A percentile compares a stretch with the other conserved stretches of the same genome.
Conservation (phyloP, 768 basidiomycete species). For the Ramaria sp. region DNA sequence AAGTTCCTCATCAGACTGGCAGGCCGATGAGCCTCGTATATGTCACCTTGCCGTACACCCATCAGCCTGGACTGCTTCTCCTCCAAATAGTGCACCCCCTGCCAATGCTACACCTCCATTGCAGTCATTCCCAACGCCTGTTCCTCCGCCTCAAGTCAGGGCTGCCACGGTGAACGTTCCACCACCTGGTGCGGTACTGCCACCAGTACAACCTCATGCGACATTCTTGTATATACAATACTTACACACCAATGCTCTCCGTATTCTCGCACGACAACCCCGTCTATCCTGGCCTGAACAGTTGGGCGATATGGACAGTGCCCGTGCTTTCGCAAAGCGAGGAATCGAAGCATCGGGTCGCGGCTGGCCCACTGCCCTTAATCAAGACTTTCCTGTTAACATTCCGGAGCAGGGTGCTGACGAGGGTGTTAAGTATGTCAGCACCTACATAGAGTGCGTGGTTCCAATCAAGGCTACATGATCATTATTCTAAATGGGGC, state of each 20-base stretch:
- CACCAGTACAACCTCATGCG: conserved; percentile 6
- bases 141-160: background rate
- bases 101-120: conserved; percentile 8
- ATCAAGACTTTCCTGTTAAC: conserved; percentile 23
- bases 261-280: conserved; percentile 9
- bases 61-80: conserved; percentile 55
- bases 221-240: conserved; percentile 14
- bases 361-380: conserved; percentile 34
- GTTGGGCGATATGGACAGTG: conserved; percentile 2
- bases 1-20: conserved; percentile 11
- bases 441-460: conserved; percentile 21
- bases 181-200: background rate
- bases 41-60: conserved; percentile 76
- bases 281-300: conserved; percentile 11
- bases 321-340: conserved; percentile 13
- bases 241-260: conserved; percentile 19
- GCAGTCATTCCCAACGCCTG: background rate
- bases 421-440: conserved; percentile 25
- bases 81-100: conserved; percentile 28
- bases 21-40: conserved; percentile 51
- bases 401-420: conserved; percentile 7
- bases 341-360: conserved; percentile 26
- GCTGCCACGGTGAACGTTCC: background rate
- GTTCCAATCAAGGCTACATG: conserved; percentile 17
- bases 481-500: conserved; percentile 14